Conservation (phyloP, 1,139 yeast species). For the Chernovozyma sophiae-reginae region DNA sequence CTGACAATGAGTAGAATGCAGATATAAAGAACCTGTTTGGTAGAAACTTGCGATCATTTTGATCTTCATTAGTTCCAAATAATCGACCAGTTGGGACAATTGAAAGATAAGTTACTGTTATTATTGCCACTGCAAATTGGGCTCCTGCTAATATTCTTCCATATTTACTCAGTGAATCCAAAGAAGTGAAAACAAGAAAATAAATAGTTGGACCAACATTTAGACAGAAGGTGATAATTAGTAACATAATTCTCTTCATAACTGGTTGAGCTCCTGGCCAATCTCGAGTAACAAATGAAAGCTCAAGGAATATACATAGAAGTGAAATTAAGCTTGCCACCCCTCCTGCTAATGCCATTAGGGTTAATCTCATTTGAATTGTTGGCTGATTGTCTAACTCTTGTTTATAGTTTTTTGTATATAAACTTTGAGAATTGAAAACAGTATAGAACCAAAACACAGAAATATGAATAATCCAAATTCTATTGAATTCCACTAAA, state of each 20-base stretch:
- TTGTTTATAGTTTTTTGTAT: conserved; percentile 45
- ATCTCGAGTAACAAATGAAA: conserved; percentile 47
- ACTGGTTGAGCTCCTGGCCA: conserved; percentile 53
- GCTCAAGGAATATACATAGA: conserved; percentile 40
- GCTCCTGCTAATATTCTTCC: conserved; percentile 36
- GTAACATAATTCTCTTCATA: conserved; percentile 28
- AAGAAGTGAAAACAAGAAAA: conserved; percentile 25
- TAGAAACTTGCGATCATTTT: conserved; percentile 22
- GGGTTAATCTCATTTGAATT: conserved; percentile 38
- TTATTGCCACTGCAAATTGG: conserved; percentile 43
- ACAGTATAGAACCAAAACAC: conserved; percentile 59
- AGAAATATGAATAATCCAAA: conserved; percentile 58
- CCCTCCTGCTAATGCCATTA: conserved; percentile 50
- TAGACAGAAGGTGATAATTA: conserved; percentile 24
- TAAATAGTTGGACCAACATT: conserved; percentile 41
- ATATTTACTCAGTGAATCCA: conserved; percentile 19
- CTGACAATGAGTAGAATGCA: conserved; percentile 31
- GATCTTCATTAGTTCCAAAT: conserved; percentile 24
- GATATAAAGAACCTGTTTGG: conserved; percentile 35
- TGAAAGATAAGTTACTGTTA: conserved; percentile 41
- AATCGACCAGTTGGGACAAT: conserved; percentile 43
- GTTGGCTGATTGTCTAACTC: conserved; percentile 48
- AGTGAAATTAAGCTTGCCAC: conserved; percentile 43
- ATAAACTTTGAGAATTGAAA: conserved; percentile 51
- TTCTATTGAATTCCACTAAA: conserved; percentile 53